phyloP scores from a whole-genome alignment of 768 basidiomycete genomes.

The Lanmaoa pseudosensibilis region DNA sequence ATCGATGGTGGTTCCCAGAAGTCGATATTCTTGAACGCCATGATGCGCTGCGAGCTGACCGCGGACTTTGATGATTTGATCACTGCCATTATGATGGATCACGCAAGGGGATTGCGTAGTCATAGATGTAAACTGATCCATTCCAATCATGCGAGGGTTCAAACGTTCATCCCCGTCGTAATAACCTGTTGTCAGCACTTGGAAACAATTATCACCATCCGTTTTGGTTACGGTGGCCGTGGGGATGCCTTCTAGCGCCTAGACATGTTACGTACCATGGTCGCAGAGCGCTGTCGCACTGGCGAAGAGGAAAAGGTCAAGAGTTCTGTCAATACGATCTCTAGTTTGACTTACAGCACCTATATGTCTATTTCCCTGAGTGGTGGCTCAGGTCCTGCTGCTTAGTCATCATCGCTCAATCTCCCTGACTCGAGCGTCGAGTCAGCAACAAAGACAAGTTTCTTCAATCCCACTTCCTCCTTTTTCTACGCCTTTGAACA shows the following conservation, averaged over 20 bases:
- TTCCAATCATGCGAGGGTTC: neutral
- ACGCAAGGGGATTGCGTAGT: neutral
- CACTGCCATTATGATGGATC: neutral
- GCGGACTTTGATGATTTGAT: neutral
- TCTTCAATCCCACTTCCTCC: constrained; percentile 4
- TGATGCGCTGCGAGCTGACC: neutral
- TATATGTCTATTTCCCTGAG: neutral
- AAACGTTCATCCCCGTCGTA: neutral
- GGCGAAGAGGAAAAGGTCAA: neutral
- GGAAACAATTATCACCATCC: neutral
- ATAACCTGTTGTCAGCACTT: neutral
- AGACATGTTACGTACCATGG: constrained; percentile 6
- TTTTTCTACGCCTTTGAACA: constrained; percentile 7
- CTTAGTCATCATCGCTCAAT: constrained; percentile 23
- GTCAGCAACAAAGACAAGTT: constrained; percentile 10
- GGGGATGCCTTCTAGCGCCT: neutral
- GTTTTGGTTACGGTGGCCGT: neutral
- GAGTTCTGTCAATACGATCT: too few relatives aligned
- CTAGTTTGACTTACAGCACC: neutral
- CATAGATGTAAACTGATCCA: neutral
- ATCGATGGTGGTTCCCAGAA: neutral
- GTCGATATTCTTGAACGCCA: neutral
- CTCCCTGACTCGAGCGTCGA: constrained; percentile 1
- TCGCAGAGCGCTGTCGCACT: neutral
- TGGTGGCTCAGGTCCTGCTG: constrained; percentile 1